Percentiles rank a stretch among this genome's conserved stretches.
These are phyloP conservation scores for Cryptococcus sp. DNA, from an alignment of 1,284 basidiomycete species.

Conservation along the genomic window DNA sequence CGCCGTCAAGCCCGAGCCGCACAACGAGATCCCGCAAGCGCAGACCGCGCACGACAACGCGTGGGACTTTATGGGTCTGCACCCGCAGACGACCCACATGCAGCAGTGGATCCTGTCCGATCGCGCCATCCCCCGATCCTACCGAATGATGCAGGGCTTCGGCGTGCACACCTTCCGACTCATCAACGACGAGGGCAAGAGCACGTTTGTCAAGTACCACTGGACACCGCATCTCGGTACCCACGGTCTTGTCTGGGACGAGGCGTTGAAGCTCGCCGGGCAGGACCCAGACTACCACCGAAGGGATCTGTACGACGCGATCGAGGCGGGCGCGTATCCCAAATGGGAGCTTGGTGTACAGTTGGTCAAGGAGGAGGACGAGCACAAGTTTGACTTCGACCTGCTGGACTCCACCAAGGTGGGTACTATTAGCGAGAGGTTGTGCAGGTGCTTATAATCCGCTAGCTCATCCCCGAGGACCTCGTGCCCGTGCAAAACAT, in stretches of 20 bases:
- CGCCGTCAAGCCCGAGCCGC: conserved; percentile 64
- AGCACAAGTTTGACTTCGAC: conserved; percentile 64
- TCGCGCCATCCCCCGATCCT: conserved; percentile 74
- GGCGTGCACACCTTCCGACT: conserved; percentile 77
- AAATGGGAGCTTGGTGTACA: conserved; percentile 79
- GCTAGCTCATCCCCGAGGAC: conserved; percentile 70
- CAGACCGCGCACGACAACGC: conserved; percentile 67
- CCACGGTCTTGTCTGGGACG: conserved; percentile 82
- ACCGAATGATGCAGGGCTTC: conserved; percentile 82
- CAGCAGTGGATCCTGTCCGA: conserved; percentile 82
- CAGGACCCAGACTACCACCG: conserved; percentile 71
- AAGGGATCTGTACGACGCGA: conserved; percentile 75
- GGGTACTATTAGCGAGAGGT: background rate
- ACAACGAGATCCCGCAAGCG: conserved; percentile 63
- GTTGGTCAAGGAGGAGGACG: conserved; percentile 67
- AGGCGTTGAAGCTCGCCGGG: conserved; percentile 76
- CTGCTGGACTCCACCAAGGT: conserved; percentile 78
- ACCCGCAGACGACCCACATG: conserved; percentile 65
- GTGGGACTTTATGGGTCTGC: conserved; percentile 70
- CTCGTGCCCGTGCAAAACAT: conserved; percentile 71
- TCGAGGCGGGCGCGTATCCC: conserved; percentile 65
- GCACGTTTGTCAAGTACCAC: conserved; percentile 82
- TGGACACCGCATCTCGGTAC: conserved; percentile 72
- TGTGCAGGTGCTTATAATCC: background rate
- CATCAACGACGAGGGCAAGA: conserved; percentile 65